Evolutionary conservation across 805 yeast species (phyloP), one percentile per base, ranked within the genome.

Genomic region (Blastobotrys muscicola): DNA sequence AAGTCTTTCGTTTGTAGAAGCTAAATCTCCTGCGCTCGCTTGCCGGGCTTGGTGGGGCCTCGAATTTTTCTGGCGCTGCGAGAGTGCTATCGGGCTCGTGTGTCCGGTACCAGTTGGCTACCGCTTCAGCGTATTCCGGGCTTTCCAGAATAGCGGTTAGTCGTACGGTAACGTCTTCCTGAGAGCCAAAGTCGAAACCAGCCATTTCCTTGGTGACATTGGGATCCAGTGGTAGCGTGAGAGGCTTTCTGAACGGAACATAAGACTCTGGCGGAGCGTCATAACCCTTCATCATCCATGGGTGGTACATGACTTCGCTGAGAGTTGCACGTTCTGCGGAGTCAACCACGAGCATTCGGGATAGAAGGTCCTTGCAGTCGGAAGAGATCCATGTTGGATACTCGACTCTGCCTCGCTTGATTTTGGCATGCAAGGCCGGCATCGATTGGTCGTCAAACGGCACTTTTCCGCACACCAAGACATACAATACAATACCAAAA

Each of bases 371-470:
- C 4, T 82, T 74, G 58, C 94, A 90, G 51, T 85, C 94, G 29
- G 75, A 69, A 4, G 94, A 80, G 39, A 92, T 66, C 65, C 80
- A 79, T 32, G 74, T 72, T 6, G 98, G 97, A 61, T 92, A 92
- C 51, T 87, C 95, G 8, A 92, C 95, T 49, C 78, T 72, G 34
- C 97, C 98, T 52, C 80, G 76, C 60, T 90, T 92, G 60, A 92
- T 92, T 62, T 89, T 89, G 50, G 86, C 94, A 61, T 92, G 98
- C 54, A 92, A 70, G 1, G 84, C 89, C 38, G 89, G 80, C 50
- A 94, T 94, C 52, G 85, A 80, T 56, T 86, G 94, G 59, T 92
- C 97, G 62, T 92, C 98, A 61, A 92, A 92, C 7, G 99, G 99
- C 10, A 92, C 97, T 61, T 86, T 89, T 44, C 99, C 99, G 61